phyloP scores from a whole-genome alignment of 495 filamentous ascomycete genomes.

The Diplogelasinospora grovesii region DNA sequence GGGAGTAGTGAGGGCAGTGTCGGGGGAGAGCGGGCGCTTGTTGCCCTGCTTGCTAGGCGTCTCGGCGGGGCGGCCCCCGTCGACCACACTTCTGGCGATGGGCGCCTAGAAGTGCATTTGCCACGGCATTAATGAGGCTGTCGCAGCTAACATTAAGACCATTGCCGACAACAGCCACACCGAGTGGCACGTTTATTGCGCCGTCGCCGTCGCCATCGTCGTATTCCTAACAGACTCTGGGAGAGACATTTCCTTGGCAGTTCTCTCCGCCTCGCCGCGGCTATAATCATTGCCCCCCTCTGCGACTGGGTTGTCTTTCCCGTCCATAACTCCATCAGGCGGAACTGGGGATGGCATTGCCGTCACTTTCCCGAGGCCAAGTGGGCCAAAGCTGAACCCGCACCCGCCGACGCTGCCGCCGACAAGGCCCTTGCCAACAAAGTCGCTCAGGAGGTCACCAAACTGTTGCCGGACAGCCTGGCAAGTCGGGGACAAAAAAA shows the following conservation, averaged over 20 bases:
- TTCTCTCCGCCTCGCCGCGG: background rate
- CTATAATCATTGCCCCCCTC: background rate
- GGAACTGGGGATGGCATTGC: background rate
- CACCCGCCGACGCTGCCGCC: background rate
- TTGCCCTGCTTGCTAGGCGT: too few relatives aligned
- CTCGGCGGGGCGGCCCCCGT: too few relatives aligned
- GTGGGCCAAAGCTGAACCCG: background rate
- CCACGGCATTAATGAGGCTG: too few relatives aligned
- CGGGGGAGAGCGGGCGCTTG: too few relatives aligned
- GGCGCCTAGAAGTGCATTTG: too few relatives aligned
- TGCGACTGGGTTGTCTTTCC: background rate
- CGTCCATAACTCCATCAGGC: background rate
- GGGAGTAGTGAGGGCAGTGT: too few relatives aligned
- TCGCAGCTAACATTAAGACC: background rate
- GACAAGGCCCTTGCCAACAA: too few relatives aligned
- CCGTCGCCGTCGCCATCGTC: background rate
- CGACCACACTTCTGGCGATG: too few relatives aligned
- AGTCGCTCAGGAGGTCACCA: background rate
- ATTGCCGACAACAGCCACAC: background rate
- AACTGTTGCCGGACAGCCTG: background rate
- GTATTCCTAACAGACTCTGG: background rate
- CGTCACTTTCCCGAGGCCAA: background rate
- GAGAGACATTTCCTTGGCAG: background rate
- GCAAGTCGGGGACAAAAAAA: too few relatives aligned
- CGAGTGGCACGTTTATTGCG: constrained; percentile 1